These are phyloP conservation scores for Mortierella sp. DNA, from an alignment of 371 early-diverging fungal species.

Conservation along the genomic window DNA sequence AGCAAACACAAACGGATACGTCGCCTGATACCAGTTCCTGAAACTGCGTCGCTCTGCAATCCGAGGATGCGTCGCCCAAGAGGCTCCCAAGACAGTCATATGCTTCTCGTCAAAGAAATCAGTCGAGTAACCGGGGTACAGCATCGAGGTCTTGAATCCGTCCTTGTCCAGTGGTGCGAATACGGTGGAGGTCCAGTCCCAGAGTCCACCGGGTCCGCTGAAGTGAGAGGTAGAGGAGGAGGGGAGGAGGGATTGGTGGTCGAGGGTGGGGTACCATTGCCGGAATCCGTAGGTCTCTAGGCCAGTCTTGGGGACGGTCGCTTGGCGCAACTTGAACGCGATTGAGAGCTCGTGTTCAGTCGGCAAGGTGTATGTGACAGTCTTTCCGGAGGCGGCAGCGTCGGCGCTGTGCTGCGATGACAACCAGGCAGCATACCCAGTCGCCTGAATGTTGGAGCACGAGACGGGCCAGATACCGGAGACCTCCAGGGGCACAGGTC, in stretches of 20 bases:
- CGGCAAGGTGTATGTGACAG: constrained; percentile 34
- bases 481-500: constrained; percentile 64
- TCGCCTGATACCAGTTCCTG: constrained; percentile 92
- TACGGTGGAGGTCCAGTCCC: constrained; percentile 88
- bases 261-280: constrained; percentile 70
- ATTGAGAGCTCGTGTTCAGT: constrained; percentile 48
- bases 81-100: constrained; percentile 84
- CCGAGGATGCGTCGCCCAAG: constrained; percentile 90
- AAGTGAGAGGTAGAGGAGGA: constrained; percentile 39
- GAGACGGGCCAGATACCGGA: constrained; percentile 83
- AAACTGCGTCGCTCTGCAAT: constrained; percentile 80
- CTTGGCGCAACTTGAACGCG: constrained; percentile 31
- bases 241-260: not conserved
- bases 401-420: constrained; percentile 69
- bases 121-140: constrained; percentile 91
- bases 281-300: constrained; percentile 66
- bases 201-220: constrained; percentile 74
- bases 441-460: constrained; percentile 78
- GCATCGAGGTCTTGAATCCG: constrained; percentile 71
- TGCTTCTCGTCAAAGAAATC: constrained; percentile 95
- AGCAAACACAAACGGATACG: constrained; percentile 85
- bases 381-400: no score
- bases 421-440: constrained; percentile 70
- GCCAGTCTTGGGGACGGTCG: constrained; percentile 56
- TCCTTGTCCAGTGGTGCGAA: constrained; percentile 64